Conservation (phyloP, 2,329 filamentous ascomycete genomes). For the Coleophoma eucalyptorum region DNA sequence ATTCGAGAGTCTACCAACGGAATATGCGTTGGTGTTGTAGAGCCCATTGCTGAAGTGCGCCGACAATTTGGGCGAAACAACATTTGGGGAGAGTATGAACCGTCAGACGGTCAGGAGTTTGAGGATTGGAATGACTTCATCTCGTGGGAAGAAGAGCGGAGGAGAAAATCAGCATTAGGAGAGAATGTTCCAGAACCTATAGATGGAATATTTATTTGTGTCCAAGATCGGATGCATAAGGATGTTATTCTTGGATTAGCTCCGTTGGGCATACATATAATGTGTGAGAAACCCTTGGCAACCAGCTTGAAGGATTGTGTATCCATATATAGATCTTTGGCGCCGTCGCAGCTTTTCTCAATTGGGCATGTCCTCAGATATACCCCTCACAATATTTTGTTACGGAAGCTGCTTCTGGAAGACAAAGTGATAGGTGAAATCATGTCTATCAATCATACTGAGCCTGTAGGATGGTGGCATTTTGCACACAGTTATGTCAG, state of each 20-base stretch:
- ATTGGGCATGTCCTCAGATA: conserved; percentile 90
- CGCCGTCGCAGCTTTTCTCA: conserved; percentile 59
- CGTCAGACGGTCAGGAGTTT: conserved; percentile 63
- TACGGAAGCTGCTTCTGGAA: conserved; percentile 72
- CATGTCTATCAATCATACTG: conserved; percentile 79
- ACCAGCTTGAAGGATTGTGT: conserved; percentile 74
- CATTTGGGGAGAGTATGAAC: conserved; percentile 57
- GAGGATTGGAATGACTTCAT: conserved; percentile 70
- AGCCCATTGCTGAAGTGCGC: conserved; percentile 74
- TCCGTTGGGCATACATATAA: conserved; percentile 68
- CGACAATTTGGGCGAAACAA: conserved; percentile 61
- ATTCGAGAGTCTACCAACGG: conserved; percentile 59
- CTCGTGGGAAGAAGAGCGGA: conserved; percentile 59
- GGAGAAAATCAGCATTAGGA: conserved; percentile 44
- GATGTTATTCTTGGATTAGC: conserved; percentile 72
- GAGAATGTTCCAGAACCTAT: conserved; percentile 35
- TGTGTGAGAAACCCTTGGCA: conserved; percentile 89
- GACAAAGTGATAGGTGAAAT: conserved; percentile 76
- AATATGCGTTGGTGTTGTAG: conserved; percentile 72
- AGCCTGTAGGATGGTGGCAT: conserved; percentile 93
- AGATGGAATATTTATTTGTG: conserved; percentile 61
- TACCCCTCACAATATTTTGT: conserved; percentile 80
- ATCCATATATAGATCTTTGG: conserved; percentile 58
- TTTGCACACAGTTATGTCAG: conserved; percentile 83
- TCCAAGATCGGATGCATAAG: conserved; percentile 80